These are phyloP conservation scores for Botryotinia convoluta DNA, from an alignment of 2,329 filamentous ascomycete species.

Conservation along the genomic window DNA sequence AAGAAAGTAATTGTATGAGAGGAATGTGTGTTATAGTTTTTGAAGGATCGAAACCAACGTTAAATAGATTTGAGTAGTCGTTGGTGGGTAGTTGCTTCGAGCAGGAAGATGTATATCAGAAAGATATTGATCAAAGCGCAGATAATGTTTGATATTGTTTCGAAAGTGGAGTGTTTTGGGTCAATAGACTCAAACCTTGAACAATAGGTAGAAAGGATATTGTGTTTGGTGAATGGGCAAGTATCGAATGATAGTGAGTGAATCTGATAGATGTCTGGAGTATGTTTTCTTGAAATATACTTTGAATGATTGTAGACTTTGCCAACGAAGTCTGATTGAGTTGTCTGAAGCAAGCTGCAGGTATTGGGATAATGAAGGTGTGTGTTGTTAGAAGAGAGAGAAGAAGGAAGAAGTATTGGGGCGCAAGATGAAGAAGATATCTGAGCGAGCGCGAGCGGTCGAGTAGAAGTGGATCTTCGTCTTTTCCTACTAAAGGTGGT, in stretches of 20 bases:
- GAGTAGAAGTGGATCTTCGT: neutral
- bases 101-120: conserved; percentile 8
- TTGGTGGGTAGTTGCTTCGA: neutral
- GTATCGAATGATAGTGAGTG: neutral
- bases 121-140: conserved; percentile 15
- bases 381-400: conserved; percentile 1
- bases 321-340: conserved; percentile 20
- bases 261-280: neutral
- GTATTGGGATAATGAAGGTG: conserved; percentile 3
- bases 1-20: neutral
- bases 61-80: neutral
- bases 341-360: conserved; percentile 10
- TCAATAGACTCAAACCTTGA: conserved; percentile 2
- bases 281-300: neutral
- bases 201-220: neutral
- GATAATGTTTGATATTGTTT: conserved; percentile 5
- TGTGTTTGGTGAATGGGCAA: neutral
- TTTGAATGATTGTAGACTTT: conserved; percentile 16
- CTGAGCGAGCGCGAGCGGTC: neutral
- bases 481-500: neutral
- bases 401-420: neutral
- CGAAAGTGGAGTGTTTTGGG: neutral
- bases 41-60: conserved; percentile 4
- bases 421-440: conserved; percentile 6
- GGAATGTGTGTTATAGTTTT: neutral